These are phyloP conservation scores for Apiospora phragmitis DNA, from an alignment of 2,329 filamentous ascomycete species.

Conservation along the genomic window DNA sequence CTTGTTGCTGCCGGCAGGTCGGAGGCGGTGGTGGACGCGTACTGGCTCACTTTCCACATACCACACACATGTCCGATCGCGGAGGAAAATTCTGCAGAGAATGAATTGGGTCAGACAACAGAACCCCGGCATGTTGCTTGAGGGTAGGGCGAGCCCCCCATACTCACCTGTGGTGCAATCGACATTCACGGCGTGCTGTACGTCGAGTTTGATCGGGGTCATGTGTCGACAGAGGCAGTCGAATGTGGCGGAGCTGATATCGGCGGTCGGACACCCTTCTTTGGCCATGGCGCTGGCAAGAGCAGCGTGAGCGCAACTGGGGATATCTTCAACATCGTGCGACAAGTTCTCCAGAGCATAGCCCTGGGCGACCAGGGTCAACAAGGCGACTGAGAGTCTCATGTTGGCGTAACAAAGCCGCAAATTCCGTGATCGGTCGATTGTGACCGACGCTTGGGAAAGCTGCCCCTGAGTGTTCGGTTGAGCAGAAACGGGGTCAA, in stretches of 20 bases:
- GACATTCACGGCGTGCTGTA: neutral
- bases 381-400: neutral
- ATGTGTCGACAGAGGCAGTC: constrained; percentile 5
- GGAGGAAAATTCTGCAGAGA: neutral
- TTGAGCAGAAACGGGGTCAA: neutral
- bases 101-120: neutral
- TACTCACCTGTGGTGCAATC: neutral
- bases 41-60: neutral
- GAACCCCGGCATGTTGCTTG: neutral
- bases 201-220: neutral
- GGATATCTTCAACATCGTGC: neutral
- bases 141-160: accelerated
- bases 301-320: neutral
- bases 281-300: neutral
- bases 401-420: neutral
- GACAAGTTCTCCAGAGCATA: neutral
- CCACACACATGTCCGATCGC: neutral
- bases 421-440: neutral
- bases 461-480: no score
- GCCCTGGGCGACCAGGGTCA: neutral
- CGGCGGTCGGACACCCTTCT: neutral
- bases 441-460: neutral
- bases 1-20: neutral
- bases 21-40: neutral
- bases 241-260: neutral